A percentile compares a stretch with the other conserved stretches of the same genome.
phyloP scores from a whole-genome alignment of 495 filamentous ascomycete genomes.

The Penicillium soppii region DNA sequence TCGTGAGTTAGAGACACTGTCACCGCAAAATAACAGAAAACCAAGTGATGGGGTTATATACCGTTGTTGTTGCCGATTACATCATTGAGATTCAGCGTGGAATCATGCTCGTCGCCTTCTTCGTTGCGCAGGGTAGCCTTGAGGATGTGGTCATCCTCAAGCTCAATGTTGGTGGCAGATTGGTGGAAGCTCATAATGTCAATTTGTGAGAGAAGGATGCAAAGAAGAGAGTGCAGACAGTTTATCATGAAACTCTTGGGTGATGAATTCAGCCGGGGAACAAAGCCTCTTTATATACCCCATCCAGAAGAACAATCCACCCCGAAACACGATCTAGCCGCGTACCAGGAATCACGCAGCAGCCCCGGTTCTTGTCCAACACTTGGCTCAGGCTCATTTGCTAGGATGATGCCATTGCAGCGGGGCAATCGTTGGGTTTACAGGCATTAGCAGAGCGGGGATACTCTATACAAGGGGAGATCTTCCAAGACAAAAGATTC shows the following conservation, averaged over 20 bases:
- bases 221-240: not conserved
- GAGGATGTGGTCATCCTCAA: conserved; percentile 45
- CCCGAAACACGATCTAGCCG: not conserved
- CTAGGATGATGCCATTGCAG: conserved; percentile 13
- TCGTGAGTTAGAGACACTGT: not conserved
- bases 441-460: conserved; percentile 10
- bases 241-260: not conserved
- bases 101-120: conserved; percentile 30
- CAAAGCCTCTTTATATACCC: not conserved
- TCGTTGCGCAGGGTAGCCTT: conserved; percentile 27
- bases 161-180: conserved; percentile 32
- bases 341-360: conserved; percentile 4
- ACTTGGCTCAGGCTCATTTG: conserved; percentile 21
- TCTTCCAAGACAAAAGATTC: not conserved
- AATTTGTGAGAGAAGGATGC: conserved; percentile 5
- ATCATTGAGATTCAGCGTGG: conserved; percentile 39
- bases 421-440: not conserved
- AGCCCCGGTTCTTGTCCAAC: conserved; percentile 14
- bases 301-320: not conserved
- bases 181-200: conserved; percentile 47
- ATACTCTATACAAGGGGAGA: not conserved
- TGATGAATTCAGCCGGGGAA: not conserved
- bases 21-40: not conserved
- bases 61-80: conserved; percentile 48
- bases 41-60: conserved; percentile 10